Evolutionary conservation across 2,329 filamentous ascomycete genomes (phyloP).

Genomic region (Verticillium alfalfae): DNA sequence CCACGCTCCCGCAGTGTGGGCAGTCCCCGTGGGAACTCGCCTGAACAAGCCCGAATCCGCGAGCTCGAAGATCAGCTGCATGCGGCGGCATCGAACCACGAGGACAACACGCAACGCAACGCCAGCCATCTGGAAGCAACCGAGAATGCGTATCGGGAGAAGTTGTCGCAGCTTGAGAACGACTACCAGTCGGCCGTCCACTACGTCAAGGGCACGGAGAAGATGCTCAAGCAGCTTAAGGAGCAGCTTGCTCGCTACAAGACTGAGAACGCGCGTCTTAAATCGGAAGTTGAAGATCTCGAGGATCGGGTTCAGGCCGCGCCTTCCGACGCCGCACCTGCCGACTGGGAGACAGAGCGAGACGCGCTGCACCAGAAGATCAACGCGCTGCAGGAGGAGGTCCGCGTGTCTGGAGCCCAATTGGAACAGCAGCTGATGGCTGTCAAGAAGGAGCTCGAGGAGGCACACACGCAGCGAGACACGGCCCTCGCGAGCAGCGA

Average conservation of each 20-base stretch:
- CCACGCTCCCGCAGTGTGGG: conserved; percentile 67
- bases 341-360: conserved; percentile 73
- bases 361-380: conserved; percentile 63
- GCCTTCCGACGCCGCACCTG: conserved; percentile 34
- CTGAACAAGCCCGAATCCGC: conserved; percentile 71
- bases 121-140: conserved; percentile 79
- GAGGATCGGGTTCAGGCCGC: conserved; percentile 45
- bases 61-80: conserved; percentile 88
- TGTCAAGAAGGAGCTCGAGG: conserved; percentile 64
- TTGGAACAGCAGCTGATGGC: conserved; percentile 67
- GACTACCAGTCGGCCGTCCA: conserved; percentile 98
- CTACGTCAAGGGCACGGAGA: conserved; percentile 97
- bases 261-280: conserved; percentile 74
- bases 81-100: conserved; percentile 69
- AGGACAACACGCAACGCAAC: conserved; percentile 75
- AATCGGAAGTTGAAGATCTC: conserved; percentile 69
- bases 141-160: conserved; percentile 86
- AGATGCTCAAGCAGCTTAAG: conserved; percentile 98
- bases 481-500: conserved; percentile 51
- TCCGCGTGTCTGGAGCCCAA: conserved; percentile 57
- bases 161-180: conserved; percentile 87
- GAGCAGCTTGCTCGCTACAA: conserved; percentile 94
- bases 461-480: conserved; percentile 64
- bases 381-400: conserved; percentile 60
- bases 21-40: conserved; percentile 70